Evolutionary conservation across 805 yeast genomes (phyloP), one percentile per base, ranked within the genome.

Genomic region (Pichia insulana): DNA sequence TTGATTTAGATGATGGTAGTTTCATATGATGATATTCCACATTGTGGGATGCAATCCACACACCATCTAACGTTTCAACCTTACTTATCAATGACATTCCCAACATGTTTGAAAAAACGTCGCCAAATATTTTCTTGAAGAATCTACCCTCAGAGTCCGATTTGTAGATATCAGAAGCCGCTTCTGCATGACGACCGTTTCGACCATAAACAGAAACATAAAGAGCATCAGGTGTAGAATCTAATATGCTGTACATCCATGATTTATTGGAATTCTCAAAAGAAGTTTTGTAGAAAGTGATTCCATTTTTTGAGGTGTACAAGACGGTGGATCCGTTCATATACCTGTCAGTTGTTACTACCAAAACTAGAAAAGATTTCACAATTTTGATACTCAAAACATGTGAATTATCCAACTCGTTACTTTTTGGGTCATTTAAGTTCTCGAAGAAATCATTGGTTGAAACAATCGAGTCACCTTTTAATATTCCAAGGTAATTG

Each of bases 91-190:
- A 56, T 20, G 69, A 63, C 36, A 66, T 57, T 8, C 73, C 75
- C 17, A 59, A 49, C 12, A 50, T 43, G 33, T 61, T 59, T 18
- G 65, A 66, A 34, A 62, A 55, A 11, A 71, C 63, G 30, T 67
- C 58, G 10, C 67, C 69, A 26, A 75, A 53, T 9, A 57, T 44
- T n/a, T 72, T 58, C 35, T 66, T 65, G 55, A 75, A 80, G 41
- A 62, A 66, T 27, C 74, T 57, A 1, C 88, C 86, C 11, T 74
- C 59, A 3, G 84, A 77, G 49, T 78, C 80, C 5, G 80, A 72
- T n/a, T 68, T 56, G 48, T 68, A 73, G 8, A 76, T 42, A 12
- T 69, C 66, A 1, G 71, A 57, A 7, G 55, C 31, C 1, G 51
- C 36, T 6, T 33, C 36, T 3, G n/a, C 3, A 4, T 48, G 50